Base-by-base conservation (phyloP, 2,329 filamentous ascomycete genomes). In the Fusarium phyllophilum region DNA sequence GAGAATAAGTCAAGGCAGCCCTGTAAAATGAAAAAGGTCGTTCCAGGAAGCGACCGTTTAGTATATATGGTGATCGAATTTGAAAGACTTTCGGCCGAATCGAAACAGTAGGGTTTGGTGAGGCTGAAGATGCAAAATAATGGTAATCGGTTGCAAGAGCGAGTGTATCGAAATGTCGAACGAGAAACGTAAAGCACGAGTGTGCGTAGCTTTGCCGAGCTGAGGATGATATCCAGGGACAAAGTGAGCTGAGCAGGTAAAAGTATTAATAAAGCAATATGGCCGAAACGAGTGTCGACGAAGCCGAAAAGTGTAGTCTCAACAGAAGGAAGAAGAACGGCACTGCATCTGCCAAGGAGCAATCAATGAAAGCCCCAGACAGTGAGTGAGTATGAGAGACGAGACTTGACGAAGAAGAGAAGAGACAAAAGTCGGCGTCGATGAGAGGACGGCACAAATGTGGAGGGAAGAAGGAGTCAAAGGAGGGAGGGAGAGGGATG, bases 271-370 rank as follows among this genome's bases (percentile, higher is more conserved):
- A 78, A 77, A 73, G 74, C 71, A 75, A 77, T 80, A 80, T 65
- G 76, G 66, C 67, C 64, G 70, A 76, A 82, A 81, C 73, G 80
- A 81, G 75, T 66, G 80, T 80, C 77, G 77, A 77, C 76, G 75
- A 78, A 71, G 75, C 62, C 72, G 70, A 77, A 77, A 78, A 71
- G 66, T 72, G 59, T 68, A 61, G 72, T 77, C 77, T 80, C 70
- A 79, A 78, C 75, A 74, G 76, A 70, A 76, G 72, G 68, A 75
- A 75, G 68, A 62, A 62, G 76, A 73, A 71, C 75, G 66, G 63
- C 72, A 73, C 75, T 68, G 74, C 76, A 81, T 81, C 79, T 75
- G 75, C 77, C 74, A 73, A 74, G 76, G 70, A 77, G 73, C 62
- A 79, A 77, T 70, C 66, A 78, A 77, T 68, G 74, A 75, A 71